Percentiles rank a stretch among this genome's conserved stretches.
Evolutionary conservation across 1,284 basidiomycete species (phyloP).

Genomic region (Fomitiporia mediterranea): DNA sequence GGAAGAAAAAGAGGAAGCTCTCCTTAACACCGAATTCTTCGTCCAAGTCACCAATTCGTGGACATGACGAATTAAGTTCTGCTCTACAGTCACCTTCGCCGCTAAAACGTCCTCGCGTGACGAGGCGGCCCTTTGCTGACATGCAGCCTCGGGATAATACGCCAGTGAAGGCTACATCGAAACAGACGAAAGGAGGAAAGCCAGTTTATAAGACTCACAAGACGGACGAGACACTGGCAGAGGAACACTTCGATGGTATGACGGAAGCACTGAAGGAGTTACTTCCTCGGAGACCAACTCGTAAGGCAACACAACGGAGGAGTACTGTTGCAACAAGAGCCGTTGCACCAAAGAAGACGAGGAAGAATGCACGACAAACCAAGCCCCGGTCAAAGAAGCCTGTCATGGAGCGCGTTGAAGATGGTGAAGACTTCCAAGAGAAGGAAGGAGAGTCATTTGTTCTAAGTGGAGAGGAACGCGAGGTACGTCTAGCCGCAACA

Average conservation of each 20-base stretch:
- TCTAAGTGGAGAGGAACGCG: conserved; percentile 10
- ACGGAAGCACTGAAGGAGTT: conserved; percentile 2
- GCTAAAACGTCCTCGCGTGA: conserved; percentile 2
- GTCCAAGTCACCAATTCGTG: neutral
- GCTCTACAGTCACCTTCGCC: conserved; percentile 12
- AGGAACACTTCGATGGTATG: neutral
- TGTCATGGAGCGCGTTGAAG: neutral
- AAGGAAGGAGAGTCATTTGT: conserved; percentile 13
- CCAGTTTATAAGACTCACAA: neutral
- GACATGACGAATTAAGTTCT: neutral
- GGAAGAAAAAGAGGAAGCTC: neutral
- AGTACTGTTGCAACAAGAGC: neutral
- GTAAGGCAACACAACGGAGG: neutral
- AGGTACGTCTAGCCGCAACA: neutral
- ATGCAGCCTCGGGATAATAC: neutral
- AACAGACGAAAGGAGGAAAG: neutral
- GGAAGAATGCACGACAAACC: neutral
- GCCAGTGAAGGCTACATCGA: neutral
- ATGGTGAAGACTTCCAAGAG: neutral
- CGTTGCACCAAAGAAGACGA: neutral
- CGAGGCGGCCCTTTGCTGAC: neutral
- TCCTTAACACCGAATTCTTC: neutral
- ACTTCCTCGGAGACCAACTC: conserved; percentile 9
- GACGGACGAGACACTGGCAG: conserved; percentile 2
- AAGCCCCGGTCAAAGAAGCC: neutral